Base-by-base conservation (phyloP, 805 yeast species). In the Maudiozyma pseudohumilis region DNA sequence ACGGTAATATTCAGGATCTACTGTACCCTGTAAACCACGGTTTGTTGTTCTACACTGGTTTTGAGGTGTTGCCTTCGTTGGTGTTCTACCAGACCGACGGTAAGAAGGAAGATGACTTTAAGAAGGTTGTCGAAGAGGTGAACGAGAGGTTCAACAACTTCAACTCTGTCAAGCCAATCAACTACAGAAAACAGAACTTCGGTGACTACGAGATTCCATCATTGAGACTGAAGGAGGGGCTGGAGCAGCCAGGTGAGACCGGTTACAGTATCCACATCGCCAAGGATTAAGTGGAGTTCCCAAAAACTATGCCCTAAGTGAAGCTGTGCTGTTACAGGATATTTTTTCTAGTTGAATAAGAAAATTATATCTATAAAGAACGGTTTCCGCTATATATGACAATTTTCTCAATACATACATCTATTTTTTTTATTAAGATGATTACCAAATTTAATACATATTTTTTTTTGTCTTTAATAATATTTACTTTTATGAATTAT, bases 21-120 rank as follows among this genome's bases (percentile, higher is more conserved):
- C 39, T 51, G 18, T 54, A 38, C 27, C 55, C 54, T 6, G 45
- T 54, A 15, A 46, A 42, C 15, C 54, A 51, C 26, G 47, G 49
- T 11, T 37, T 50, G 7, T 36, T 53, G 7, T 50, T 21, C 34
- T 50, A 45, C 34, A 32, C 51, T 4, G 57, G 57, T 3, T 50
- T 43, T 21, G 31, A 21, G 3, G 53, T 46, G 2, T 40, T 54
- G 26, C 55, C 53, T n/a, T 42, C 53, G 3, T 38, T 46, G 23
- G 39, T 43, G 22, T 40, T 37, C 3, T 47, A 41, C 32, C n/a
- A 37, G 12, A 31, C 42, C 15, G 42, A 40, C 35, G 19, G 25
- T 11, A 26, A 42, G 16, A 24, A 17, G 42, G 45, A 42, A 19
- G 47, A 43, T 25, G 50, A 39, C 26, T 23, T 45, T 7, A 43